Conservation (phyloP, 164 flowering plant genomes). For the Platanus orientalis region DNA sequence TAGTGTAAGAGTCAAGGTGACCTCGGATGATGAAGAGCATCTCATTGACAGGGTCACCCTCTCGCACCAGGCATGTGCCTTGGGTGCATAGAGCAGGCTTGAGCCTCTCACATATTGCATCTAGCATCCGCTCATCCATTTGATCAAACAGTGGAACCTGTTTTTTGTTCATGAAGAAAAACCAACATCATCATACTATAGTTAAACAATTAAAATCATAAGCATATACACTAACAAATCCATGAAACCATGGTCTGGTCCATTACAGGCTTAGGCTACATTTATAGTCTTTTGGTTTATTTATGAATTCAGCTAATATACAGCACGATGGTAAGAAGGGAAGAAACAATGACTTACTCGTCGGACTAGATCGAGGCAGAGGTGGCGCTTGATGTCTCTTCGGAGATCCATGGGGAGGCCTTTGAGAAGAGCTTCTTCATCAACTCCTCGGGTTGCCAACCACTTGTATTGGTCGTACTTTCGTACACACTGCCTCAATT, state of each 20-base stretch:
- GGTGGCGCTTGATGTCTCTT: constrained; percentile 88
- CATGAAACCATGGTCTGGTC: too few relatives aligned
- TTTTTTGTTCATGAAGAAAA: neutral
- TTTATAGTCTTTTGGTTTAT: too few relatives aligned
- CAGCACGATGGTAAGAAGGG: neutral
- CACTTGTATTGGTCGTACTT: constrained; percentile 88
- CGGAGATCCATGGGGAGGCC: constrained; percentile 84
- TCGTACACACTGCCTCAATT: constrained; percentile 57
- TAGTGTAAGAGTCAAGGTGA: constrained; percentile 82
- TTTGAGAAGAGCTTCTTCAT: constrained; percentile 73
- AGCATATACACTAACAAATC: too few relatives aligned
- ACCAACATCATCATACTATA: too few relatives aligned
- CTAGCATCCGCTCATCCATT: constrained; percentile 90
- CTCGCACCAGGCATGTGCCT: constrained; percentile 73
- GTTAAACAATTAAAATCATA: too few relatives aligned
- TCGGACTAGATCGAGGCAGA: constrained; percentile 85
- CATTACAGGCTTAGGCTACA: too few relatives aligned
- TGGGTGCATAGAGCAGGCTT: constrained; percentile 75
- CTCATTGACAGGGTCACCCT: constrained; percentile 89
- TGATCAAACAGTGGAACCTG: constrained; percentile 92
- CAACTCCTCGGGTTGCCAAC: constrained; percentile 89
- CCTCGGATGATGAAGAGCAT: constrained; percentile 94
- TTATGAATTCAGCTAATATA: neutral
- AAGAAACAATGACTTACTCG: constrained; percentile 40
- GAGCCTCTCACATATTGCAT: constrained; percentile 91